Evolutionary conservation across 768 basidiomycete species (phyloP).

Genomic region (Boletus eberwhitei): DNA sequence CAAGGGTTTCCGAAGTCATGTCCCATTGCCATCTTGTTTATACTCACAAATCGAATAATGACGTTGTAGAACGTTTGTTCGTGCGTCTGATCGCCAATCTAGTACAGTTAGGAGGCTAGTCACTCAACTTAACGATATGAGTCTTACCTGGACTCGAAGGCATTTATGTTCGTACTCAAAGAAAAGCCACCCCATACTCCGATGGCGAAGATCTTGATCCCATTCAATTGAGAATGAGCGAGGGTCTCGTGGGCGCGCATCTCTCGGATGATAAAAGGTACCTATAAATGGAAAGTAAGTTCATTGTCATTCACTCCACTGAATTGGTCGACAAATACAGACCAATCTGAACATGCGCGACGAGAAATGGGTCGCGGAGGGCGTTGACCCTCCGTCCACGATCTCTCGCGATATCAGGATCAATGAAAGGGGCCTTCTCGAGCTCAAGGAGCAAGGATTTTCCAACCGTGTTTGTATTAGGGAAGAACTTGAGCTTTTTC

Average conservation of each 20-base stretch:
- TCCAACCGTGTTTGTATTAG: constrained; percentile 3
- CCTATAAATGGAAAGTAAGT: constrained; percentile 15
- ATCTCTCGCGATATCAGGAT: constrained; percentile 53
- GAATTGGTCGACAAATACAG: constrained; percentile 25
- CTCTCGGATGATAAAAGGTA: constrained; percentile 26
- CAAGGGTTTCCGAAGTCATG: constrained; percentile 62
- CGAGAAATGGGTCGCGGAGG: constrained; percentile 48
- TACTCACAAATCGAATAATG: constrained; percentile 53
- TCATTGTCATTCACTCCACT: background rate
- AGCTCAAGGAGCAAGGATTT: constrained; percentile 34
- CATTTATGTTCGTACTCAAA: constrained; percentile 70
- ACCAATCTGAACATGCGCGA: constrained; percentile 68
- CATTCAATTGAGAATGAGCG: constrained; percentile 72
- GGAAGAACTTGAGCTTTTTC: constrained; percentile 37
- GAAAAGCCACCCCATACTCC: constrained; percentile 50
- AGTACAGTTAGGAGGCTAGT: background rate
- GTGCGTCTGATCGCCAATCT: constrained; percentile 58
- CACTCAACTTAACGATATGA: background rate
- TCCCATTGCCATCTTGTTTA: constrained; percentile 59
- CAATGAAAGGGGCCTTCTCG: constrained; percentile 52
- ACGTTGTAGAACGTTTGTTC: constrained; percentile 52
- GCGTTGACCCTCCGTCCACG: constrained; percentile 41
- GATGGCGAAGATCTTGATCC: constrained; percentile 46
- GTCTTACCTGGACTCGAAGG: constrained; percentile 55
- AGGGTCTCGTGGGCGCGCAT: constrained; percentile 27